Evolutionary conservation across 148 eudicot species (phyloP), one percentile per base, ranked within the genome.

Genomic region (Fallopia convolvulus): DNA sequence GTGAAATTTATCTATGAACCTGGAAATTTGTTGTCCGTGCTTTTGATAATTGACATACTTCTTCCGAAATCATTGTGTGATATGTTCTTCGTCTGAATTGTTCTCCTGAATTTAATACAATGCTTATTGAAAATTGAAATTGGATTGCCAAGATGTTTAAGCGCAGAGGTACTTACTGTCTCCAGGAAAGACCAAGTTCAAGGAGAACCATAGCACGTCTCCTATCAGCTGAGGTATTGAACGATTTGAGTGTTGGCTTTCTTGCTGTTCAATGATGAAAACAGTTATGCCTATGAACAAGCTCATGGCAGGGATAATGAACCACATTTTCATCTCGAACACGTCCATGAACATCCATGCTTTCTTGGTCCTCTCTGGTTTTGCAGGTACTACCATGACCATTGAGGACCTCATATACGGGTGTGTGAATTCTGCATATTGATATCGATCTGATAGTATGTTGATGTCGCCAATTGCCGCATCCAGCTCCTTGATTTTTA

Each of bases 311-410:
- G 70, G 70, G 70, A 65, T 65, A 12, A 65, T 65, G 70, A 65
- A 65, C 70, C 70, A 65, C 70, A 65, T 65, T 65, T 65, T 65
- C 41, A 32, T 65, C 70, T 65, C 70, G 39, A 65, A 65, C 70
- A 65, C 70, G 30, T 65, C 70, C 70, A 65, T 65, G 70, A 65
- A 65, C 70, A 65, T 65, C 70, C 70, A 65, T 65, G 70, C 70
- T 65, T 65, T 65, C 70, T 65, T 65, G 40, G 41, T 32, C 70
- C 70, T 65, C 70, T 65, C 70, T 5, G 70, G 41, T 32, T 65
- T 65, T 65, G 70, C 70, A 65, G 70, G 70, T 13, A 65, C 70
- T n/a, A 65, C 70, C 70, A 65, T 65, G 40, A 65, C 70, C 70
- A 65, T 65, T 65, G 70, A 65, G 12, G 70, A 65, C 0, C 70